Conservation (phyloP, 768 basidiomycete species). For the Aureoboletus auriporus region DNA sequence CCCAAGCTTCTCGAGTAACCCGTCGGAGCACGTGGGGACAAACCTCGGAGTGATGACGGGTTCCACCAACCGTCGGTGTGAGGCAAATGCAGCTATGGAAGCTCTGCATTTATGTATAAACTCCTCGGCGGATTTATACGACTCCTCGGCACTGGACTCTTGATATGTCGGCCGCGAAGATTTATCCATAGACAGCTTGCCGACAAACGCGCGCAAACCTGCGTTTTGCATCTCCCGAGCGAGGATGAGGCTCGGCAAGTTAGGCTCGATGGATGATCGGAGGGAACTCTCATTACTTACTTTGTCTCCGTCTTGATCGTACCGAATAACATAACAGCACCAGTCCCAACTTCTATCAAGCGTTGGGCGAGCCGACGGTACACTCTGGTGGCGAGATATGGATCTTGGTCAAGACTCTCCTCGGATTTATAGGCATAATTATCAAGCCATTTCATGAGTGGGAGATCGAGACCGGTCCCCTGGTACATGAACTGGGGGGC, state of each 20-base stretch:
- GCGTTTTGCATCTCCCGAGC: slow-evolving; percentile 67
- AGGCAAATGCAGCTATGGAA: slow-evolving; percentile 37
- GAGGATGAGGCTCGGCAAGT: slow-evolving; percentile 59
- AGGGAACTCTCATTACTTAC: slow-evolving; percentile 38
- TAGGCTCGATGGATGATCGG: background rate
- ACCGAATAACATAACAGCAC: slow-evolving; percentile 74
- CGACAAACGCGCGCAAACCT: slow-evolving; percentile 79
- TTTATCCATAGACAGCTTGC: slow-evolving; percentile 88
- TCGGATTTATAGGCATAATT: slow-evolving; percentile 83
- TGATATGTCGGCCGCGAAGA: slow-evolving; percentile 68
- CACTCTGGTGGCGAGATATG: slow-evolving; percentile 56
- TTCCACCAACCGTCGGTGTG: slow-evolving; percentile 53
- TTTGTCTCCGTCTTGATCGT: slow-evolving; percentile 82
- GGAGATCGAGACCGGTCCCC: slow-evolving; percentile 81
- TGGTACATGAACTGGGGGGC: slow-evolving; percentile 89
- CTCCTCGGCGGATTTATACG: slow-evolving; percentile 47
- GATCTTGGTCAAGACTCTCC: slow-evolving; percentile 62
- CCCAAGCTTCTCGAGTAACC: slow-evolving; percentile 60
- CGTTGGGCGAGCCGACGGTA: slow-evolving; percentile 64
- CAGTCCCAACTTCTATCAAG: slow-evolving; percentile 73
- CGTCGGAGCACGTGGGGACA: slow-evolving; percentile 81
- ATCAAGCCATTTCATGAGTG: slow-evolving; percentile 81
- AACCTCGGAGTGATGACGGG: slow-evolving; percentile 90
- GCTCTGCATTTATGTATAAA: slow-evolving; percentile 54
- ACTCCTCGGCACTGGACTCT: slow-evolving; percentile 49